These are phyloP conservation scores for Scalesia atractyloides DNA, from an alignment of 129 eudicot species.

Conservation along the genomic window DNA sequence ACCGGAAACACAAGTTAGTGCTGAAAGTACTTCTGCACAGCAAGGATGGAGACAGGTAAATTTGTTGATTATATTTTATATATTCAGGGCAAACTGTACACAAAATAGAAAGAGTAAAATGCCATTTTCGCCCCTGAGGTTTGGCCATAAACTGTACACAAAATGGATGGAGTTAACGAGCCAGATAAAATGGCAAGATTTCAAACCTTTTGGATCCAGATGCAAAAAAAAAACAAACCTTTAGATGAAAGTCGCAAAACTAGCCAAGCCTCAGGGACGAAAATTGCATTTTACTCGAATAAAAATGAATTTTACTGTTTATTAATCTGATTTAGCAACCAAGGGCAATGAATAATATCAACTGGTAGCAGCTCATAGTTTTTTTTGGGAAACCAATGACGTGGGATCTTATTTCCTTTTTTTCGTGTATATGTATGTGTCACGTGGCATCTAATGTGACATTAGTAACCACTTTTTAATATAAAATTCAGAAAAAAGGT, in stretches of 20 bases:
- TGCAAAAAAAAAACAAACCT: too few relatives aligned
- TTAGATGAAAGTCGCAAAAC: too few relatives aligned
- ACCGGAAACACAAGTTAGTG: slow-evolving; percentile 87
- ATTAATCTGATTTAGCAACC: neutral
- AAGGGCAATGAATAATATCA: neutral
- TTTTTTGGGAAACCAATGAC: neutral
- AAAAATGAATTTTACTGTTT: too few relatives aligned
- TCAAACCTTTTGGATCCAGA: too few relatives aligned
- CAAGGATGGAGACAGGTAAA: slow-evolving; percentile 99
- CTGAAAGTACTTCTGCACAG: slow-evolving; percentile 98
- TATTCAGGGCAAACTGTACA: neutral
- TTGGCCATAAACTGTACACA: too few relatives aligned
- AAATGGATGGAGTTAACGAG: too few relatives aligned
- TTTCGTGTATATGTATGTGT: neutral
- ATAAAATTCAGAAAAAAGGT: neutral
- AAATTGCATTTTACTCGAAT: too few relatives aligned
- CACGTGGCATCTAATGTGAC: neutral
- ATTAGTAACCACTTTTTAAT: neutral
- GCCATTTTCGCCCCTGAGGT: too few relatives aligned
- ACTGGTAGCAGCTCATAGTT: neutral
- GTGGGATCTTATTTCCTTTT: neutral
- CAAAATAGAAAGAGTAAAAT: too few relatives aligned
- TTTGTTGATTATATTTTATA: neutral
- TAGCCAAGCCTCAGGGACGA: too few relatives aligned
- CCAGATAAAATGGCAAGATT: too few relatives aligned